phyloP scores from a whole-genome alignment of 2,329 filamentous ascomycete genomes.

The Anthostomella pinea region DNA sequence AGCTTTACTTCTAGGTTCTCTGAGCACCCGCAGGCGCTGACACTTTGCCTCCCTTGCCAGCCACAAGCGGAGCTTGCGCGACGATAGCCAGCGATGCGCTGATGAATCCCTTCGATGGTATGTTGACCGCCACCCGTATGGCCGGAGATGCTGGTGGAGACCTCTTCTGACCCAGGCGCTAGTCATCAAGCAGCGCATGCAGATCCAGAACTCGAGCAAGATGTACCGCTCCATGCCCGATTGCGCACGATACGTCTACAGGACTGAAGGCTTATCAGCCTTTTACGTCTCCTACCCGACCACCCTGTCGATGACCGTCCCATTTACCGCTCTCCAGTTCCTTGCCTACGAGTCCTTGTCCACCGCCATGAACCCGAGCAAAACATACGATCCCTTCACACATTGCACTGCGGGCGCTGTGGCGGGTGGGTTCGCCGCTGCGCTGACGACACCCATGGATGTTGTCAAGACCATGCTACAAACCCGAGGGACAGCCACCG shows the following conservation, averaged over 20 bases:
- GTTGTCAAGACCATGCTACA: conserved; percentile 98
- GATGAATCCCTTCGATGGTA: conserved; percentile 99
- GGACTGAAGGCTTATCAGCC: conserved; percentile 79
- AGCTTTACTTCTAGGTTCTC: conserved; percentile 26
- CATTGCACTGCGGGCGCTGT: conserved; percentile 91
- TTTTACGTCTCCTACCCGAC: conserved; percentile 99
- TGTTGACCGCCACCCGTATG: conserved; percentile 26
- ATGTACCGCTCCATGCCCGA: conserved; percentile 83
- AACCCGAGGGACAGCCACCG: conserved; percentile 79
- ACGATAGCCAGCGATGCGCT: conserved; percentile 97
- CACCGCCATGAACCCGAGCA: conserved; percentile 83
- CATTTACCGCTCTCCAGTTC: conserved; percentile 95
- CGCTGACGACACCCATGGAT: conserved; percentile 91
- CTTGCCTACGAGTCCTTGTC: conserved; percentile 97
- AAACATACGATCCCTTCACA: conserved; percentile 85
- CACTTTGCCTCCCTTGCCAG: conserved; percentile 43
- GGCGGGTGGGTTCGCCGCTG: conserved; percentile 89
- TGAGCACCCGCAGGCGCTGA: conserved; percentile 8
- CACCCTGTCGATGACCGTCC: conserved; percentile 96
- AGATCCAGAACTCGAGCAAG: conserved; percentile 87
- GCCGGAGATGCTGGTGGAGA: background rate
- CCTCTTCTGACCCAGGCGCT: conserved; percentile 7
- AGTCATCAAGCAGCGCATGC: conserved; percentile 99
- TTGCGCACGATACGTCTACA: conserved; percentile 86
- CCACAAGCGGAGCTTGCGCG: conserved; percentile 87